Base-by-base conservation (phyloP, 371 early-diverging fungal species). In the Blyttiomyces sp. region DNA sequence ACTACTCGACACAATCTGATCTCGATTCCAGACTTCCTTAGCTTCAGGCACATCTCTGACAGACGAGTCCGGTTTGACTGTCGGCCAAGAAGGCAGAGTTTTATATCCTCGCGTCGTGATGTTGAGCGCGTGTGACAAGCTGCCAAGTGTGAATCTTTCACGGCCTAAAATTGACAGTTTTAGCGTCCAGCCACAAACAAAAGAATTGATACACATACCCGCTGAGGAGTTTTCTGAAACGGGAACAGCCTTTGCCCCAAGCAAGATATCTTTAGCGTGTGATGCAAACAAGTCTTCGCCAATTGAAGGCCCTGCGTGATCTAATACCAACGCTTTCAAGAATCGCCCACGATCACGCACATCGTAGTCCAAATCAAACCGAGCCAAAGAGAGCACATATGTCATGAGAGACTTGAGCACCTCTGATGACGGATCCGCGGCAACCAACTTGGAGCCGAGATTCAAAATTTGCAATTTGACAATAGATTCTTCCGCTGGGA, bases 271-370 rank as follows among this genome's bases (percentile, higher is more conserved):
- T 33, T 59, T 52, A 17, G 66, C 28, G 23, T 57, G 16, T 24
- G 35, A 52, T 16, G 17, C 19, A 43, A 46, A 52, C 31, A 64
- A n/a, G n/a, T 42, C 52, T 28, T 23, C 57, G 45, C 36, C 28
- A 42, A 31, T 21, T 21, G 28, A 17, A 21, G 17, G 26, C n/a
- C 27, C 43, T 30, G 4, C 58, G n/a, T 26, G 31, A 59, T 27
- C 69, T 34, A 84, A 73, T 16, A 90, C 83, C 52, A 95, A 70
- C 0, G 80, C 87, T 39, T 87, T 83, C 36, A 95, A 72, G 61
- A 91, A 84, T 35, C 98, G 73, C 9, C 91, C 92, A 19, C 94
- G 84, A 63, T 97, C 98, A 32, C 98, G 83, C 0, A 96, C 87
- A 67, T 93, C 92, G 60, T 88, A 94, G 63, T 86, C 82, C 17